Percentiles rank a stretch among this genome's conserved stretches.
Conservation (phyloP, 2,329 filamentous ascomycete genomes). For the Chrysoporthe austroafricana region DNA sequence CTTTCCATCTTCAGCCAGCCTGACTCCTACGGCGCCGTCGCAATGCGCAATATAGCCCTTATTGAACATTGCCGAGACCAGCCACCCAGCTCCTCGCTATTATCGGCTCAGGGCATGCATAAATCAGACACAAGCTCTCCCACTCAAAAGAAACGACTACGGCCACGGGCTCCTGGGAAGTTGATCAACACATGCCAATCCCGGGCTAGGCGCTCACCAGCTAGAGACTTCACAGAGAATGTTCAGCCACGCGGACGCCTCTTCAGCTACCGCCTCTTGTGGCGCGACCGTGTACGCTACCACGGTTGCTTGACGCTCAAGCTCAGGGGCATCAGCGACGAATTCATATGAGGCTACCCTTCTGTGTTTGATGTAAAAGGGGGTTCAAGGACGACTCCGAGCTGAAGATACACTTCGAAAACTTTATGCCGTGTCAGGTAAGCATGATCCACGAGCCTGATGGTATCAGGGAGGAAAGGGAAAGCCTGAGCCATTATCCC, state of each 20-base stretch:
- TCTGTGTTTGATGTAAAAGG: constrained; percentile 30
- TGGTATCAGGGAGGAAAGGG: constrained; percentile 28
- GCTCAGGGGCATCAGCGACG: constrained; percentile 31
- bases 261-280: constrained; percentile 33
- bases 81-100: too few species aligned
- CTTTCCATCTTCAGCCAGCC: background rate
- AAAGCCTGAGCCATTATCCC: constrained; percentile 10
- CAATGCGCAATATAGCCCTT: background rate
- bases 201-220: too few species aligned
- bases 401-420: constrained; percentile 1
- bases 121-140: background rate
- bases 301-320: constrained; percentile 26
- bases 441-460: constrained; percentile 1
- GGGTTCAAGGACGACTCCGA: constrained; percentile 20
- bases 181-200: too few species aligned
- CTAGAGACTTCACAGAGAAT: too few species aligned
- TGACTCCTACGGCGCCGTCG: background rate
- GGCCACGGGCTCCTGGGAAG: background rate
- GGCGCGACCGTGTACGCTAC: constrained; percentile 26
- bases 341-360: constrained; percentile 21
- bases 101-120: background rate
- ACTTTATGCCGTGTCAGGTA: background rate
- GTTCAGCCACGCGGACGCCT: background rate
- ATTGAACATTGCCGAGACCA: background rate
- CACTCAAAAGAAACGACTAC: too few species aligned